phyloP scores from a whole-genome alignment of 2,329 filamentous ascomycete species.

The Fusarium sp. region DNA sequence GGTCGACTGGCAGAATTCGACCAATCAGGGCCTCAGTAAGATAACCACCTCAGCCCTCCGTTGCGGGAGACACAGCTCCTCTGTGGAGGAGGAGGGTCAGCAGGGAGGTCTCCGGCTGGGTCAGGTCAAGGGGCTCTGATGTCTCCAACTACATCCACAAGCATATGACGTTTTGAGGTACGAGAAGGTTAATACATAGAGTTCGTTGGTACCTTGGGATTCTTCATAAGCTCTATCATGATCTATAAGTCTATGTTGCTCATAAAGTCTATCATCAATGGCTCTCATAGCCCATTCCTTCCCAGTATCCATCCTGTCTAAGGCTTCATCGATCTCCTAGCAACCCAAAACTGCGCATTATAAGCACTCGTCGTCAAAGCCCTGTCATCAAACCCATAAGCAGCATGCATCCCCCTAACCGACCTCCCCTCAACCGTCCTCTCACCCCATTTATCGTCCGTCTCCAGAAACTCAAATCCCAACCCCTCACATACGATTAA shows the following conservation, averaged over 20 bases:
- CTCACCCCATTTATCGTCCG: constrained; percentile 54
- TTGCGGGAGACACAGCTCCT: too few species aligned
- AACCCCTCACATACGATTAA: constrained; percentile 59
- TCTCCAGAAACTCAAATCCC: constrained; percentile 63
- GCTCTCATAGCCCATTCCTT: background rate
- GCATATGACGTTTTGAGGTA: too few species aligned
- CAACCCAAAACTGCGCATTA: constrained; percentile 66
- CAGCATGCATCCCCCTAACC: constrained; percentile 59
- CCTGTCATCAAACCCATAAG: constrained; percentile 63
- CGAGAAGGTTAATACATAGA: too few species aligned
- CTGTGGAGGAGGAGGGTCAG: too few species aligned
- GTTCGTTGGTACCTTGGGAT: background rate
- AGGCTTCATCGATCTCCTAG: constrained; percentile 39
- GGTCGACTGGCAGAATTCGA: too few species aligned
- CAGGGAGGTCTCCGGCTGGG: too few species aligned
- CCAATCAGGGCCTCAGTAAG: too few species aligned
- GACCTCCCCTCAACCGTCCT: constrained; percentile 55
- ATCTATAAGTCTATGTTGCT: background rate
- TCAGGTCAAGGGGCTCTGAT: too few species aligned
- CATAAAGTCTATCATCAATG: too few species aligned
- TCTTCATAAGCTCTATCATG: background rate
- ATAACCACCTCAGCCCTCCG: too few species aligned
- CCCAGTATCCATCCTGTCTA: background rate
- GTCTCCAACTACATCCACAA: too few species aligned
- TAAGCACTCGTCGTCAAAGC: constrained; percentile 65